Percentiles rank a stretch among this genome's conserved stretches.
phyloP scores from a whole-genome alignment of 108 stramenopile genomes.

The Skeletonema marinoi region DNA sequence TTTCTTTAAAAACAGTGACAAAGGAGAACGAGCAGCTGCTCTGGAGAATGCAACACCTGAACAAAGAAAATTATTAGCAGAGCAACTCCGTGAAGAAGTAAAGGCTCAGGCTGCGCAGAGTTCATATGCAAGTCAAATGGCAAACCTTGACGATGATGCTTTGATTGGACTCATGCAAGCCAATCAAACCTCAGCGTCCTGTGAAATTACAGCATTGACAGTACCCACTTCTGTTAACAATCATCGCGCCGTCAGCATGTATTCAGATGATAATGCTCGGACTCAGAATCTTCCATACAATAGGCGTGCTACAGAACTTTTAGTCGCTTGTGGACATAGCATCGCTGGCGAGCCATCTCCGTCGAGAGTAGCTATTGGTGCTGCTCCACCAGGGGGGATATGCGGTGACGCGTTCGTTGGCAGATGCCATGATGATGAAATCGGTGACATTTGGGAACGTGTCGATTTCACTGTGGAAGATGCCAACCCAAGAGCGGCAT shows the following conservation, averaged over 20 bases:
- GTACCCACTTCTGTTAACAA: slow-evolving; percentile 59
- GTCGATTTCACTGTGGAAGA: slow-evolving; percentile 63
- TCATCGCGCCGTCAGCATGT: slow-evolving; percentile 73
- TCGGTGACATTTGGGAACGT: slow-evolving; percentile 70
- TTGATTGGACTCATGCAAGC: slow-evolving; percentile 50
- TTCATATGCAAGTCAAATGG: slow-evolving; percentile 42
- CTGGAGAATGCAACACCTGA: slow-evolving; percentile 52
- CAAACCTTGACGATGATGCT: slow-evolving; percentile 56
- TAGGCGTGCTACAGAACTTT: slow-evolving; percentile 57
- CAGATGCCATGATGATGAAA: slow-evolving; percentile 73
- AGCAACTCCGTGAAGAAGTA: slow-evolving; percentile 55
- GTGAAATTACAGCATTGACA: slow-evolving; percentile 76
- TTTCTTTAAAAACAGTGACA: slow-evolving; percentile 56
- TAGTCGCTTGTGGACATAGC: slow-evolving; percentile 68
- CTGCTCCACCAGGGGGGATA: slow-evolving; percentile 46
- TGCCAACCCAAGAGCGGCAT: slow-evolving; percentile 40
- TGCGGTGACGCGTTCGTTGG: slow-evolving; percentile 83
- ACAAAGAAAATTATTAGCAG: slow-evolving; percentile 56
- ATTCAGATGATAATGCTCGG: slow-evolving; percentile 60
- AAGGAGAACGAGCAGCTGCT: slow-evolving; percentile 35
- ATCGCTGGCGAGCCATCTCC: slow-evolving; percentile 24
- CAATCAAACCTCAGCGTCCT: slow-evolving; percentile 48
- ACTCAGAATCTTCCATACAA: slow-evolving; percentile 54
- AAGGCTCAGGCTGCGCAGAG: slow-evolving; percentile 7
- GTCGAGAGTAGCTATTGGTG: slow-evolving; percentile 20